phyloP scores from a whole-genome alignment of 2,329 filamentous ascomycete species.

The Plenodomus biglobosus region DNA sequence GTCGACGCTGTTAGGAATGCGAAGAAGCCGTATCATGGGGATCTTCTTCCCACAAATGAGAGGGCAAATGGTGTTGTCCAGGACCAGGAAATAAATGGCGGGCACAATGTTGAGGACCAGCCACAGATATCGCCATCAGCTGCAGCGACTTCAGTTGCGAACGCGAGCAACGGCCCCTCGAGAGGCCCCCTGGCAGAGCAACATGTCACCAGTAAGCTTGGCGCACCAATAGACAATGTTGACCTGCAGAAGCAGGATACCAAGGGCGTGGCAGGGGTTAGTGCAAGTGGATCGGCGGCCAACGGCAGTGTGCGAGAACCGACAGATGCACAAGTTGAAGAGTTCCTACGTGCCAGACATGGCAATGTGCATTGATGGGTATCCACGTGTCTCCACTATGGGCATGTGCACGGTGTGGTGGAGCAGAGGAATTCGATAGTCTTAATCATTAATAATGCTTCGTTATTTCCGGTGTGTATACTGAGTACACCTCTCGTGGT shows the following conservation, averaged over 20 bases:
- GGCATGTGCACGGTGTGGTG: not conserved
- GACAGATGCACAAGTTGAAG: constrained; percentile 23
- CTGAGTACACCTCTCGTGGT: not conserved
- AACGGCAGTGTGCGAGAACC: constrained; percentile 1
- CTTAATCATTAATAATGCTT: not conserved
- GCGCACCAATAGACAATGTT: not conserved
- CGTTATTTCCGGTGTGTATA: not conserved
- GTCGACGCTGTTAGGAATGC: constrained; percentile 21
- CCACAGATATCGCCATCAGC: not conserved
- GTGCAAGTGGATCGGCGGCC: not conserved
- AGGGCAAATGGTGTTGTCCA: constrained; percentile 1
- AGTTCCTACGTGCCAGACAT: constrained; percentile 23
- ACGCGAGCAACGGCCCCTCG: not conserved
- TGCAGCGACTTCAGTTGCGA: not conserved
- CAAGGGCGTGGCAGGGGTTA: not conserved
- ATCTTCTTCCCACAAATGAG: constrained; percentile 30
- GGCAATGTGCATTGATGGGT: constrained; percentile 9
- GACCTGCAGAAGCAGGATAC: not conserved
- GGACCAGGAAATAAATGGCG: not conserved
- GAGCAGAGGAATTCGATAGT: not conserved
- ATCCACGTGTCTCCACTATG: not conserved
- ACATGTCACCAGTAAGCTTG: not conserved
- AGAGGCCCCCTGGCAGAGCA: not conserved
- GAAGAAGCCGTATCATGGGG: constrained; percentile 34
- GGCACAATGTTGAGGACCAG: not conserved